phyloP scores from a whole-genome alignment of 345 rosid genomes.

The Pistacia vera region DNA sequence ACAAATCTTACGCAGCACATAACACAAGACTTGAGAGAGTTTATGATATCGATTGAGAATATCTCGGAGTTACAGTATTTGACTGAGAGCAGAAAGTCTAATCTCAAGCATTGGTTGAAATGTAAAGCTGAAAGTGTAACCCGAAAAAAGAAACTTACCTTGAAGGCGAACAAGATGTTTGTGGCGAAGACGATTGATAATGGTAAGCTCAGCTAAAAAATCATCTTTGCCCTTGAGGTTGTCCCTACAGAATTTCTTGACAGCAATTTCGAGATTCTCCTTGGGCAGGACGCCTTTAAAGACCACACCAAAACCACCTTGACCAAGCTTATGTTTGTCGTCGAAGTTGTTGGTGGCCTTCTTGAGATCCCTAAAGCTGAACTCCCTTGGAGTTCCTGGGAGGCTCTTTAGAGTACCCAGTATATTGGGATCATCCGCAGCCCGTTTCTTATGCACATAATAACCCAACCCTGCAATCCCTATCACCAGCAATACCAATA shows the following conservation, averaged over 20 bases:
- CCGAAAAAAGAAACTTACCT: conserved; percentile 29
- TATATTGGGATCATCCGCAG: conserved; percentile 33
- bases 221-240: conserved; percentile 47
- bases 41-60: no score
- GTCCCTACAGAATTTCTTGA: conserved; percentile 52
- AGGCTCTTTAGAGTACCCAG: conserved; percentile 51
- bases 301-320: conserved; percentile 61
- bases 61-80: neutral
- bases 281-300: conserved; percentile 45
- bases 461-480: conserved; percentile 13
- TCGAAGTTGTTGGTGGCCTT: conserved; percentile 66
- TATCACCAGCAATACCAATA: conserved; percentile 5
- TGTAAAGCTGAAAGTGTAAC: neutral
- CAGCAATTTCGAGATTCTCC: conserved; percentile 50
- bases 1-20: no score
- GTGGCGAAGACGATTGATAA: conserved; percentile 64
- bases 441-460: conserved; percentile 26
- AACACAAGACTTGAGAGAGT: no score
- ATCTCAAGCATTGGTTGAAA: neutral
- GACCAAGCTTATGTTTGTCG: conserved; percentile 50
- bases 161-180: conserved; percentile 55
- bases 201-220: conserved; percentile 61
- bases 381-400: conserved; percentile 55
- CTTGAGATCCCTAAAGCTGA: conserved; percentile 46
- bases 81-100: neutral